Conservation (phyloP, 495 filamentous ascomycete genomes). For the Sabuloglossum arenarium region DNA sequence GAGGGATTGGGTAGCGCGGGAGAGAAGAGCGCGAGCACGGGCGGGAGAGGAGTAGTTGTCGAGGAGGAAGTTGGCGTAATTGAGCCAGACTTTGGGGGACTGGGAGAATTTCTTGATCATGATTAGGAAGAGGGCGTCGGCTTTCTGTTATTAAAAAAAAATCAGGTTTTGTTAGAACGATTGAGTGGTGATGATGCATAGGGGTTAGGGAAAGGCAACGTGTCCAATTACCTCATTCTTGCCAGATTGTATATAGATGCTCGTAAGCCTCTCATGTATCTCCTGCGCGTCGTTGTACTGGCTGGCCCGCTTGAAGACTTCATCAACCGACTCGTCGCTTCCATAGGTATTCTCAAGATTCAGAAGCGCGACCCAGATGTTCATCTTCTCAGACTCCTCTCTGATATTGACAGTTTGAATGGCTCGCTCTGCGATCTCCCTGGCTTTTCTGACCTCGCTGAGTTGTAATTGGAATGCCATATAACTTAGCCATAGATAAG, state of each 20-base stretch:
- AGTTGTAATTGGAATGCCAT: conserved; percentile 93
- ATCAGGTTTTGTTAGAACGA: conserved; percentile 16
- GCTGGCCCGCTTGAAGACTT: conserved; percentile 80
- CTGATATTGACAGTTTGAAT: conserved; percentile 71
- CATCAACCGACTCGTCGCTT: conserved; percentile 62
- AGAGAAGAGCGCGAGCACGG: conserved; percentile 58
- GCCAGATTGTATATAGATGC: conserved; percentile 81
- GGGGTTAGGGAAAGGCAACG: neutral
- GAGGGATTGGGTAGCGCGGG: conserved; percentile 70
- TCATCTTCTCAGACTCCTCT: conserved; percentile 75
- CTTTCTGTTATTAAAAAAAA: conserved; percentile 35
- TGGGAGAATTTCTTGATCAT: conserved; percentile 69
- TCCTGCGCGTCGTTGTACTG: conserved; percentile 83
- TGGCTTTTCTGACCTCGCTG: conserved; percentile 65
- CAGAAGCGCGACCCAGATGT: conserved; percentile 83
- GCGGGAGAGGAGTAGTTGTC: conserved; percentile 42
- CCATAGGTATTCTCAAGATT: conserved; percentile 90
- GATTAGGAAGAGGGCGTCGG: conserved; percentile 67
- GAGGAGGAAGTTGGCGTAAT: conserved; percentile 87
- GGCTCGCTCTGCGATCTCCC: conserved; percentile 75
- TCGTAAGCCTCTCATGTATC: conserved; percentile 72
- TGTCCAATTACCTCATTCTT: conserved; percentile 39
- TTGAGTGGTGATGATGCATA: conserved; percentile 11
- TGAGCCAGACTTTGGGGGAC: conserved; percentile 64
- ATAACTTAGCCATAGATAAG: conserved; percentile 78